Evolutionary conservation across 2,329 filamentous ascomycete genomes (phyloP).

Genomic region (Microthyrium microscopicum): DNA sequence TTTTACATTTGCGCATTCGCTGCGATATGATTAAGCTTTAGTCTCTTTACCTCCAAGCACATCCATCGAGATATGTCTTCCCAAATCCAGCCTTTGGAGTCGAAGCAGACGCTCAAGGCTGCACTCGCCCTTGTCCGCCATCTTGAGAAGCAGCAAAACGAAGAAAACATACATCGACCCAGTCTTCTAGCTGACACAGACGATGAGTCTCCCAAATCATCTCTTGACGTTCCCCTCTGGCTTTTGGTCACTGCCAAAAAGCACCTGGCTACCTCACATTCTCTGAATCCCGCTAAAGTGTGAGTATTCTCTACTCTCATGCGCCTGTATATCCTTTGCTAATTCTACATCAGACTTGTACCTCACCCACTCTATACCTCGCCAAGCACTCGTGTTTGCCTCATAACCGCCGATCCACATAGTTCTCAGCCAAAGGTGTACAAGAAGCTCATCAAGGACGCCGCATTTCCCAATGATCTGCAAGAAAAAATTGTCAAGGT

Average conservation of each 20-base stretch:
- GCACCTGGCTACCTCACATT: conserved; percentile 64
- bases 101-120: conserved; percentile 41
- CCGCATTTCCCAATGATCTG: conserved; percentile 36
- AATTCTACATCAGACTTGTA: conserved; percentile 27
- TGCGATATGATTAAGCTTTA: too few species aligned
- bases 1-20: too few species aligned
- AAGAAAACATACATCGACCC: conserved; percentile 29
- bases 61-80: too few species aligned
- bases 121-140: conserved; percentile 41
- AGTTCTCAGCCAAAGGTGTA: conserved; percentile 50
- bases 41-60: too few species aligned
- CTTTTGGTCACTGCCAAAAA: conserved; percentile 48
- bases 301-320: neutral
- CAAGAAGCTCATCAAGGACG: conserved; percentile 70
- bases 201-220: conserved; percentile 27
- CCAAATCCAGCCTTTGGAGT: too few species aligned
- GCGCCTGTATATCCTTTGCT: neutral
- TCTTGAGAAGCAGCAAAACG: conserved; percentile 33
- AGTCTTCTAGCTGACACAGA: conserved; percentile 35
- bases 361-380: conserved; percentile 60
- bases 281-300: conserved; percentile 10
- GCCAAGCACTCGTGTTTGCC: conserved; percentile 54
- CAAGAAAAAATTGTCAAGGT: conserved; percentile 38
- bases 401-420: conserved; percentile 60
- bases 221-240: conserved; percentile 37